Conservation (phyloP, 78 protist species). For the Speleostelium caveatum region DNA sequence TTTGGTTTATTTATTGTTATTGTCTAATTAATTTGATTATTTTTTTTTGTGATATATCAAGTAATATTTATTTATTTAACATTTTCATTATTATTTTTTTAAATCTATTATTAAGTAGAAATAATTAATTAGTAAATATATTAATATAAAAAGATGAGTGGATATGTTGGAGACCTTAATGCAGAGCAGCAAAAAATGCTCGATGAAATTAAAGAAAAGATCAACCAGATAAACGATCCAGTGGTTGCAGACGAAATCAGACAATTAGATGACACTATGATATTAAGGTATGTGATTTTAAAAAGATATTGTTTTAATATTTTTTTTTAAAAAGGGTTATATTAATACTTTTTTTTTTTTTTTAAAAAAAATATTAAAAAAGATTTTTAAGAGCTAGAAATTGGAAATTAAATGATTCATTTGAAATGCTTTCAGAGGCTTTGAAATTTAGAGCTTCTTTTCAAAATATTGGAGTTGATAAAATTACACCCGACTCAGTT, state of each 20-base stretch:
- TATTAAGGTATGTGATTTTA: slow-evolving; percentile 29
- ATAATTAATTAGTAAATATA: no score
- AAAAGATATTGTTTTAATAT: not conserved
- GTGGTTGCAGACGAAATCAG: not conserved
- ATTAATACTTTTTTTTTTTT: no score
- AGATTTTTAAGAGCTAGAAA: slow-evolving; percentile 75
- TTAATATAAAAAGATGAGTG: slow-evolving; percentile 34
- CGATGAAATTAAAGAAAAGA: not conserved
- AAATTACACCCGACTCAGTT: slow-evolving; percentile 20
- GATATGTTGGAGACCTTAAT: slow-evolving; percentile 54
- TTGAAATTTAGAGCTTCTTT: slow-evolving; percentile 43
- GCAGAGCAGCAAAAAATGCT: slow-evolving; percentile 15
- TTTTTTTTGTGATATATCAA: no score
- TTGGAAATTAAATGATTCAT: slow-evolving; percentile 44
- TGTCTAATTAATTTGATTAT: no score
- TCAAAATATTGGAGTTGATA: slow-evolving; percentile 61
- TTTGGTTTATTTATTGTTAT: no score
- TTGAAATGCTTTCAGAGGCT: slow-evolving; percentile 45
- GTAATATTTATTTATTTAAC: no score
- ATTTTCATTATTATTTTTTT: no score
- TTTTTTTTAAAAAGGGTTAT: not conserved
- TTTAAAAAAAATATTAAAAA: not conserved
- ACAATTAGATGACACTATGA: slow-evolving; percentile 69
- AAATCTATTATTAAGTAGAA: no score
- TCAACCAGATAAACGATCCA: slow-evolving; percentile 2